These are phyloP conservation scores for Globisporangium alternatum DNA, from an alignment of 352 stramenopile species.

Conservation along the genomic window DNA sequence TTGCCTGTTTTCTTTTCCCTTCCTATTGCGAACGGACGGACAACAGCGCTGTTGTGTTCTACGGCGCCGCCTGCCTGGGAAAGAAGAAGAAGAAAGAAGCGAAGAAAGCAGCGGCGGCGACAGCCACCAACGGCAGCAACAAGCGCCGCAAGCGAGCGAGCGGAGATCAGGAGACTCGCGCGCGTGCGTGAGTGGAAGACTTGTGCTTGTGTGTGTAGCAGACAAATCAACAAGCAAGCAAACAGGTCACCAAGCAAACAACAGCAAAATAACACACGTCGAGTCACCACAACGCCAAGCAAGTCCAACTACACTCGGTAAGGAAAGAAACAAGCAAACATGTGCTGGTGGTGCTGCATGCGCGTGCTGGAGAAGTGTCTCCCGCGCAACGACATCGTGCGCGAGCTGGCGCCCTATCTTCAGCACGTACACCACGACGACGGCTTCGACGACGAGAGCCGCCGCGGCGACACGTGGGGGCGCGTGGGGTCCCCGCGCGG, in stretches of 20 bases:
- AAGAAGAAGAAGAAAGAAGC: slow-evolving; percentile 8
- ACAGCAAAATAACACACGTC: slow-evolving; percentile 1
- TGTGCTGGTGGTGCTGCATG: slow-evolving; percentile 90
- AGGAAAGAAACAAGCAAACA: slow-evolving; percentile 13
- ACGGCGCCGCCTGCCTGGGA: neutral
- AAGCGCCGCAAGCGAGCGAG: neutral
- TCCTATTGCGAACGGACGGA: slow-evolving; percentile 9
- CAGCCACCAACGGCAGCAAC: neutral
- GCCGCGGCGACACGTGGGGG: slow-evolving; percentile 45
- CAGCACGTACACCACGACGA: slow-evolving; percentile 83
- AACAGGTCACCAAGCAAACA: neutral
- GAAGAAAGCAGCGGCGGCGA: slow-evolving; percentile 5
- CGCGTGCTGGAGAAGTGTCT: slow-evolving; percentile 83
- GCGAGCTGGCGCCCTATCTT: slow-evolving; percentile 80
- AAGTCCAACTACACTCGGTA: neutral
- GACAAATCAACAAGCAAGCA: slow-evolving; percentile 5
- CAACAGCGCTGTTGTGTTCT: neutral
- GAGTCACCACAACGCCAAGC: neutral
- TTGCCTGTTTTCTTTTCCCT: slow-evolving; percentile 1
- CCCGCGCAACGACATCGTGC: slow-evolving; percentile 85
- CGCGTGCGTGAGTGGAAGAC: neutral
- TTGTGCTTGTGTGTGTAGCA: neutral
- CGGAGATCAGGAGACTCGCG: neutral
- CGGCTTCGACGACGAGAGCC: slow-evolving; percentile 50
- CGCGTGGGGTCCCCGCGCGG: slow-evolving; percentile 38